phyloP scores from a whole-genome alignment of 2,329 filamentous ascomycete genomes.

The Sarocladiaceae sp. region DNA sequence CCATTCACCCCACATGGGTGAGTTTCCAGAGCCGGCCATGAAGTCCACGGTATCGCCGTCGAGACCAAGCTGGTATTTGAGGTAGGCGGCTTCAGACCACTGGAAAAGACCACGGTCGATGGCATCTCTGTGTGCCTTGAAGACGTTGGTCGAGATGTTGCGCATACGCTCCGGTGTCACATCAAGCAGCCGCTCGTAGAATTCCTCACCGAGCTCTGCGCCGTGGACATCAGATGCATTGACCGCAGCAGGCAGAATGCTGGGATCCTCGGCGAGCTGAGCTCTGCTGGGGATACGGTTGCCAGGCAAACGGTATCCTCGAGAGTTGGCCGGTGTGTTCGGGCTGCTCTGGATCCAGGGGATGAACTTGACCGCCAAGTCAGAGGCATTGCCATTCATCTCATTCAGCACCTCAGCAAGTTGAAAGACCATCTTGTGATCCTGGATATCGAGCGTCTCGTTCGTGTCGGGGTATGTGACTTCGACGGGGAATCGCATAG shows the following conservation, averaged over 20 bases:
- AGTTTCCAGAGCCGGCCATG: slow-evolving; percentile 12
- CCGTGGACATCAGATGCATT: slow-evolving; percentile 25
- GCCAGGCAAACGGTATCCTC: slow-evolving; percentile 41
- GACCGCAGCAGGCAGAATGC: slow-evolving; percentile 23
- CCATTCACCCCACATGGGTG: slow-evolving; percentile 18
- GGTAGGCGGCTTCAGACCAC: slow-evolving; percentile 61
- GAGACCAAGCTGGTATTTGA: slow-evolving; percentile 46
- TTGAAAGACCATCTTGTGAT: slow-evolving; percentile 38
- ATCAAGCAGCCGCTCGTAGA: slow-evolving; percentile 2
- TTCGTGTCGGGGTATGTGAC: slow-evolving; percentile 35
- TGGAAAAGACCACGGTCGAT: slow-evolving; percentile 49
- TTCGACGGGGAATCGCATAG: slow-evolving; percentile 37
- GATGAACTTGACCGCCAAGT: slow-evolving; percentile 55
- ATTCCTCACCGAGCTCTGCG: slow-evolving; percentile 9
- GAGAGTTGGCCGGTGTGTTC: slow-evolving; percentile 49
- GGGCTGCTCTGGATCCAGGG: slow-evolving; percentile 52
- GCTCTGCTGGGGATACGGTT: slow-evolving; percentile 48
- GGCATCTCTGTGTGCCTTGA: slow-evolving; percentile 34
- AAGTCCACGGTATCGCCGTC: slow-evolving; percentile 47
- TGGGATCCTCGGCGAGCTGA: slow-evolving; percentile 41
- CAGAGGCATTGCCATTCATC: slow-evolving; percentile 30
- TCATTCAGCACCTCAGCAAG: slow-evolving; percentile 33
- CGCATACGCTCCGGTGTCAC: slow-evolving; percentile 16
- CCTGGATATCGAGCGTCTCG: slow-evolving; percentile 34
- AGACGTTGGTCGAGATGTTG: slow-evolving; percentile 35